phyloP scores from a whole-genome alignment of 305 asterid species.

The Fraxinus sp. region DNA sequence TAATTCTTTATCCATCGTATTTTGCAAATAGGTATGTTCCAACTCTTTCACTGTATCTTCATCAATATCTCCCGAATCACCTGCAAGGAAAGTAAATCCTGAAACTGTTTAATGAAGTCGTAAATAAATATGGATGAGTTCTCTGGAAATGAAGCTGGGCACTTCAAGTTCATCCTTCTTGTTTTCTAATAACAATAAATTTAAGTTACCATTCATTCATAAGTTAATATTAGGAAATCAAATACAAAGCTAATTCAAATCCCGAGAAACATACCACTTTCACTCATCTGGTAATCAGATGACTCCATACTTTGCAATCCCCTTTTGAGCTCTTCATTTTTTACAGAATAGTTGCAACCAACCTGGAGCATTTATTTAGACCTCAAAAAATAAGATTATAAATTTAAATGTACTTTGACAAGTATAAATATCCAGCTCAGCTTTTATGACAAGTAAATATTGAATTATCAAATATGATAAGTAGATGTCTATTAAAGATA shows the following conservation, averaged over 20 bases:
- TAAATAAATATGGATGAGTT: background rate
- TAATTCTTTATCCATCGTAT: conserved; percentile 89
- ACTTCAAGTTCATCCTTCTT: background rate
- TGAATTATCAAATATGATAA: background rate
- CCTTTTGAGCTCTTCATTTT: conserved; percentile 85
- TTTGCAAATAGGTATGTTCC: conserved; percentile 95
- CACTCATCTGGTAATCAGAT: conserved; percentile 91
- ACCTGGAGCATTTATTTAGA: conserved; percentile 42
- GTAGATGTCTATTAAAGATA: background rate
- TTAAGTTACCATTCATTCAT: background rate
- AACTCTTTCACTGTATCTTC: conserved; percentile 90
- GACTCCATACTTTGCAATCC: conserved; percentile 92
- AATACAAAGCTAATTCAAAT: background rate
- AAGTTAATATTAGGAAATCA: conserved; percentile 6
- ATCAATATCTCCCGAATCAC: conserved; percentile 79
- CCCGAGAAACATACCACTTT: conserved; percentile 55
- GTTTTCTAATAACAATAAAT: background rate
- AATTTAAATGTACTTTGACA: conserved; percentile 7
- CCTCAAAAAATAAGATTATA: conserved; percentile 5
- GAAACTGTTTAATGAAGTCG: conserved; percentile 1
- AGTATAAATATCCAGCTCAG: background rate
- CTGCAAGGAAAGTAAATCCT: conserved; percentile 39
- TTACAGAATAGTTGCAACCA: conserved; percentile 44
- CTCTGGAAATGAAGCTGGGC: background rate
- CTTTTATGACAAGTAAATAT: background rate